Base-by-base conservation (phyloP, 148 eudicot species). In the Silene uniflora region DNA sequence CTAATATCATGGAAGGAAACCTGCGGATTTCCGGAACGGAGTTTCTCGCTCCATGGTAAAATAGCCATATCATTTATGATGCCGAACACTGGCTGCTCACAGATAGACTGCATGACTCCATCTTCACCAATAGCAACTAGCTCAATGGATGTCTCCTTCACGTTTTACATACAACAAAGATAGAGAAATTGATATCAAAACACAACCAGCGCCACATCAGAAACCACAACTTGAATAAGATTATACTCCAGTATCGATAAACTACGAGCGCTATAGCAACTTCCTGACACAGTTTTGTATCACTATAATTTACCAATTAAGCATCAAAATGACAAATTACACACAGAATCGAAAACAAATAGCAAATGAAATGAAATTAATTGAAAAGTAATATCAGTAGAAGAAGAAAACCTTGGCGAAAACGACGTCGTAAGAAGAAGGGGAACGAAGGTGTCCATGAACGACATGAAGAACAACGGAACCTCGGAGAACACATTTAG, bases 1-100 rank as follows among this genome's bases (percentile, higher is more conserved):
- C 17, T 47, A 29, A 77, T 14, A 32, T 61, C 75, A 55, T 46
- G 55, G 78, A 73, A 47, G 78, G 73, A 61, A 58, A 91, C 97
- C 92, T 91, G 87, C 6, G 88, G 76, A 52, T 80, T 82, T 67
- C 73, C 79, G 7, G 74, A 80, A 64, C 76, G 83, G 55, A 81
- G 73, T 35, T 76, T 86, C 78, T 84, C 84, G 56, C 84, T 90
- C 93, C 97, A 89, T 18, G 92, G 91, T 71, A 95, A 83, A 55
- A 92, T 72, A 54, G 91, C 91, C 58, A 94, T 71, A 84, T 94
- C 96, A 79, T 90, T 94, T 74, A 94, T 90, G 9, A 88, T 87
- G 74, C 98, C 98, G 81, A 94, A 94, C 55, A 94, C 90, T 9
- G 97, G 84, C 83, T 94, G 98, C 89, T 94, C 98, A 71, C 96